Conservation (phyloP, 495 filamentous ascomycete species). For the Hamigera avellanea region DNA sequence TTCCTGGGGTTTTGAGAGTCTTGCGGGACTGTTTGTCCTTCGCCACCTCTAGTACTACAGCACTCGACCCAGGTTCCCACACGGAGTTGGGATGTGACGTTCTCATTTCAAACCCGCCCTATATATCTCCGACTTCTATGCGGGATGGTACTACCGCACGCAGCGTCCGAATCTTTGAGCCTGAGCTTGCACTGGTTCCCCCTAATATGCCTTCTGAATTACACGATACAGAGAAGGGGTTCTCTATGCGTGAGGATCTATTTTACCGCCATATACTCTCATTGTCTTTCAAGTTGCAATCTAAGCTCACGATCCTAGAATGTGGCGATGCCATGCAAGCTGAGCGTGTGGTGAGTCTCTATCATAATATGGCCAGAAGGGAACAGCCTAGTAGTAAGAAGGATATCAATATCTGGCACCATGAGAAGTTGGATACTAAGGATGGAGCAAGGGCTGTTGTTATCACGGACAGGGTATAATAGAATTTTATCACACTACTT, state of each 20-base stretch:
- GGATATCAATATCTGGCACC: background rate
- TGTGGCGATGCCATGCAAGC: constrained; percentile 27
- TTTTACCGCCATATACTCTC: constrained; percentile 26
- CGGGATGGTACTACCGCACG: constrained; percentile 43
- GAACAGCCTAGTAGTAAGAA: background rate
- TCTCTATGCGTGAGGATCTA: constrained; percentile 21
- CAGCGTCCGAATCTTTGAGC: constrained; percentile 73
- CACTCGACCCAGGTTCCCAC: background rate
- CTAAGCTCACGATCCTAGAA: constrained; percentile 24
- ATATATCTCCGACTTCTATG: constrained; percentile 59
- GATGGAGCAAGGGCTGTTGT: background rate
- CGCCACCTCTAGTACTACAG: too few species aligned
- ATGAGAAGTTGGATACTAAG: background rate
- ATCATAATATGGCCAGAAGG: background rate
- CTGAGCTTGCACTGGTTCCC: constrained; percentile 66
- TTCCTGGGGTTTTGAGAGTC: constrained; percentile 6
- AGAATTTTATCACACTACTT: background rate
- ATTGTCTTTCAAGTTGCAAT: constrained; percentile 9
- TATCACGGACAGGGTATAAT: background rate
- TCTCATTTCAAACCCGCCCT: constrained; percentile 84
- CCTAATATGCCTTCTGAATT: constrained; percentile 2
- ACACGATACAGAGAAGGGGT: background rate
- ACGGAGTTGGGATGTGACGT: constrained; percentile 41
- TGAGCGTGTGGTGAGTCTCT: constrained; percentile 11
- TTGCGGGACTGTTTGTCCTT: constrained; percentile 3